A percentile compares a stretch with the other conserved stretches of the same genome.
These are phyloP conservation scores for Ogataea paraovalis DNA, from an alignment of 805 yeast genomes.

Conservation along the genomic window DNA sequence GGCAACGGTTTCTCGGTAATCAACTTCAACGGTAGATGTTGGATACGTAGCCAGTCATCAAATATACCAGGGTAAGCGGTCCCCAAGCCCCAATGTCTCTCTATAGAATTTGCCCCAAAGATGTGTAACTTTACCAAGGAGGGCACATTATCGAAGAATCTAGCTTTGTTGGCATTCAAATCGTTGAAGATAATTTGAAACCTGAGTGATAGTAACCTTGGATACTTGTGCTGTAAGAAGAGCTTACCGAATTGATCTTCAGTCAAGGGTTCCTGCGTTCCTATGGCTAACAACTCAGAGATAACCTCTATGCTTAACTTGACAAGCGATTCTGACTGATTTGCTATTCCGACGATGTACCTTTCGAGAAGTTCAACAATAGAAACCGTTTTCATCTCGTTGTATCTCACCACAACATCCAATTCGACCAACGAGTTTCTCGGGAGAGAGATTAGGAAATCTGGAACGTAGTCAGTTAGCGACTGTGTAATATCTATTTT, in stretches of 20 bases:
- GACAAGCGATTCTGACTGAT: slow-evolving; percentile 14
- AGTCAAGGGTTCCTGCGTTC: slow-evolving; percentile 16
- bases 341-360: slow-evolving; percentile 14
- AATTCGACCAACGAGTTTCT: slow-evolving; percentile 20
- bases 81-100: slow-evolving; percentile 53
- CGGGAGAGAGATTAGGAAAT: slow-evolving; percentile 12
- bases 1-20: slow-evolving; percentile 14
- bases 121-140: slow-evolving; percentile 38
- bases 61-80: slow-evolving; percentile 49
- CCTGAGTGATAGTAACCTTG: slow-evolving; percentile 35
- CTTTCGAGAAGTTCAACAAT: slow-evolving; percentile 12
- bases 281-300: slow-evolving; percentile 18
- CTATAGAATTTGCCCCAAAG: slow-evolving; percentile 48
- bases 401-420: slow-evolving; percentile 21
- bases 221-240: slow-evolving; percentile 14
- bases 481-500: slow-evolving; percentile 23
- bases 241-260: slow-evolving; percentile 15
- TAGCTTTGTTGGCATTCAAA: slow-evolving; percentile 26
- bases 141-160: slow-evolving; percentile 26
- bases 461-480: slow-evolving; percentile 14
- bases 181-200: slow-evolving; percentile 34
- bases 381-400: slow-evolving; percentile 13
- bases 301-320: slow-evolving; percentile 25
- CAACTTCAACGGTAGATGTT: slow-evolving; percentile 46
- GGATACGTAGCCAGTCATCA: slow-evolving; percentile 56